phyloP scores from a whole-genome alignment of 2,329 filamentous ascomycete genomes.

The Coniochaeta sp. region DNA sequence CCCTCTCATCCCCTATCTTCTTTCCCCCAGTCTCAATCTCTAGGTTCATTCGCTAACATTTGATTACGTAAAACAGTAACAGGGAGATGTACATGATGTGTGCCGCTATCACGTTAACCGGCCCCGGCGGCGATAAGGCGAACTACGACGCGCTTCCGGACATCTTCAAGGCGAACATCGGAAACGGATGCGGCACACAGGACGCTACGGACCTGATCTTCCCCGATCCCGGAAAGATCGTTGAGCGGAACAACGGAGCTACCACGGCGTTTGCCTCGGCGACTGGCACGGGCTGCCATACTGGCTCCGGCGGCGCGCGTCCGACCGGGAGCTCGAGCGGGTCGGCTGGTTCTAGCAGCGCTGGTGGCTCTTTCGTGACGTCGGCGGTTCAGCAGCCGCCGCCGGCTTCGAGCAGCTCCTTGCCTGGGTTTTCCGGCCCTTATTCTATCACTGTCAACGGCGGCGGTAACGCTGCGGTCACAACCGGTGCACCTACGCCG shows the following conservation, averaged over 20 bases:
- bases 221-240: conserved; percentile 55
- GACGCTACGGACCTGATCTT: conserved; percentile 54
- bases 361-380: background rate
- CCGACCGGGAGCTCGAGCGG: background rate
- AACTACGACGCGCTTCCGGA: conserved; percentile 58
- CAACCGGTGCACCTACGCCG: conserved; percentile 3
- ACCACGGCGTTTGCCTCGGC: background rate
- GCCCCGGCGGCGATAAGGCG: conserved; percentile 36
- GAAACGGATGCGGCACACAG: background rate
- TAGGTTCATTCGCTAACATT: background rate
- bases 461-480: background rate
- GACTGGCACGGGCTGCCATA: background rate
- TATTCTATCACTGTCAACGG: background rate
- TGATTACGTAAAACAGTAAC: conserved; percentile 45
- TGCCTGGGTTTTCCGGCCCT: background rate
- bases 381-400: background rate
- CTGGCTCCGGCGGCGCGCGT: background rate
- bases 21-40: background rate
- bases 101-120: conserved; percentile 61
- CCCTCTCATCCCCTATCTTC: background rate
- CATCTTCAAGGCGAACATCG: conserved; percentile 69
- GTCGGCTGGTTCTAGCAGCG: too few relatives aligned
- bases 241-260: conserved; percentile 25
- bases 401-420: background rate
- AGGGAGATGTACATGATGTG: conserved; percentile 99